Evolutionary conservation across 176 grass and related monocot genomes (phyloP), one percentile per base, ranked within the genome.

Genomic region (Typha latifolia): DNA sequence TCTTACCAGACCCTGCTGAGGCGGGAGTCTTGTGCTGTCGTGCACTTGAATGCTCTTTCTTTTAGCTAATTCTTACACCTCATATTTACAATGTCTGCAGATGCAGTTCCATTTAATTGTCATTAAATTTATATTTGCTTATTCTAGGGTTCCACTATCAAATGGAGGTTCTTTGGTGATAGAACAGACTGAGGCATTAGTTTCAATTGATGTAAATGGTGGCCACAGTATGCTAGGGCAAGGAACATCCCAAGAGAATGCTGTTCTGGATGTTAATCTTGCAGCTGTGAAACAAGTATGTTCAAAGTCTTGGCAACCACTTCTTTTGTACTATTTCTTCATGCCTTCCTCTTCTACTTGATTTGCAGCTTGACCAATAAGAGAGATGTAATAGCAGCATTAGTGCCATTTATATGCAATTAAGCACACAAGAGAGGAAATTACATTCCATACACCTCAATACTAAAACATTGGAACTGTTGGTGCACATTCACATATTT

Each of bases 211-310:
- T 86, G 93, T 96, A 29, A 96, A 96, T 96, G 82, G 82, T 37
- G 93, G 93, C 49, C 82, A 91, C 32, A 84, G 82, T 77, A 83
- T 89, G 75, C 76, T 91, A 79, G 87, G 80, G 63, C 85, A 91
- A 69, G 93, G 80, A 62, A 89, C 74, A 14, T 91, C 93, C 21
- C 79, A 81, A 78, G 93, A 96, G 69, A 91, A 81, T 72, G 87
- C 82, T 68, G 80, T 91, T 70, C 79, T 96, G 49, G 80, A 91
- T 72, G 82, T 96, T 66, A 96, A 96, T 76, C 85, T 96, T 62
- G 82, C 81, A 84, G 93, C 93, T 75, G 93, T 80, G 77, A 96
- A 96, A 47, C 93, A 96, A 84, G 93, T 96, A 96, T 69, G 87
- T 78, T 62, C 18, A 34, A 50, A 51, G 69, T 72, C 3, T 49